Conservation (phyloP, 2,329 filamentous ascomycete species). For the Trichoderma atroviride region DNA sequence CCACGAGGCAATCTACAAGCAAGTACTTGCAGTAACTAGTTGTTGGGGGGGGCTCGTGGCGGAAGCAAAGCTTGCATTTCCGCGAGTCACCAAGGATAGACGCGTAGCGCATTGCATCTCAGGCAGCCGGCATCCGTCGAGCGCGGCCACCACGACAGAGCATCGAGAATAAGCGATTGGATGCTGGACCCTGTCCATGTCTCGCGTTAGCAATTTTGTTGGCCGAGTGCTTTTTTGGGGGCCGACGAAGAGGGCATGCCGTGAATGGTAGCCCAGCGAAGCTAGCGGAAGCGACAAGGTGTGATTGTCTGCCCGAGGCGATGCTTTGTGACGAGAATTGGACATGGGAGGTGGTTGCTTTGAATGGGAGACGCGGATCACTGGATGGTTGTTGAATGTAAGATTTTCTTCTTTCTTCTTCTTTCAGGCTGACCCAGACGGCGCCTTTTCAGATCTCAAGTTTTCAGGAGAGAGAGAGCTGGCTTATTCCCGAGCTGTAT, state of each 20-base stretch:
- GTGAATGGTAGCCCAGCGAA: not conserved
- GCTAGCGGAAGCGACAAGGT: not conserved
- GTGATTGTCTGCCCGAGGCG: not conserved
- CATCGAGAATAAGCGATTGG: not conserved
- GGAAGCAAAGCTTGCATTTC: constrained; percentile 16
- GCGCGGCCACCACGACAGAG: not conserved
- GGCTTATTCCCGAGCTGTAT: not conserved
- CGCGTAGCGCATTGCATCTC: constrained; percentile 7
- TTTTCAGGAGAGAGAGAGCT: not conserved
- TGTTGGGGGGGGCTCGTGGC: not conserved
- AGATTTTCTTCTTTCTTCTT: not conserved
- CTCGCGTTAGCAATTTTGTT: not conserved
- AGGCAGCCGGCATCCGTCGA: not conserved
- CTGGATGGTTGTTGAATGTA: not conserved
- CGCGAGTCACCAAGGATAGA: not conserved
- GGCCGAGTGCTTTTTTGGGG: not conserved
- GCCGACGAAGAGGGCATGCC: not conserved
- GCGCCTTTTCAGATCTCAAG: not conserved
- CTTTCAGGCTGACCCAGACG: not conserved
- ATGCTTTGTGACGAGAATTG: not conserved
- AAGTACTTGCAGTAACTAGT: not conserved
- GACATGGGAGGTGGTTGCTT: not conserved
- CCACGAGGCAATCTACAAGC: not conserved
- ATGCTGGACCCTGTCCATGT: not conserved
- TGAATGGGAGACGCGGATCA: not conserved